A percentile compares a stretch with the other conserved stretches of the same genome.
phyloP scores from a whole-genome alignment of 345 rosid genomes.

The Lepidium africanum region DNA sequence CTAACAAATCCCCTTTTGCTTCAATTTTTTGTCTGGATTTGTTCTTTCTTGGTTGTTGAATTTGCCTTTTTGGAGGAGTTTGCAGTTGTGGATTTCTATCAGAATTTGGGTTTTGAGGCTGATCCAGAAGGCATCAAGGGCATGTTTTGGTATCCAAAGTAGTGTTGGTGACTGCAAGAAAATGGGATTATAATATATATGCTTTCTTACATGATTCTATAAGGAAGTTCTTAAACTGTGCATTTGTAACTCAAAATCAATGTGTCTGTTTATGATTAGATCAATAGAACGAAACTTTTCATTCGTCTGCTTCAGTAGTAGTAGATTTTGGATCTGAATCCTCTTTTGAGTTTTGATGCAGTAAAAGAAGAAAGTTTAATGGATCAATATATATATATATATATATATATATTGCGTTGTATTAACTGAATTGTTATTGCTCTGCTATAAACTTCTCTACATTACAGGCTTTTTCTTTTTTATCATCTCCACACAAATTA shows the following conservation, averaged over 20 bases:
- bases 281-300: not conserved
- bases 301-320: not conserved
- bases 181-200: not conserved
- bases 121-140: constrained; percentile 99
- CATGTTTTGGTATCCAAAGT: constrained; percentile 95
- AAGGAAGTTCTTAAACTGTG: constrained; percentile 6
- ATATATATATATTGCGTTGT: not conserved
- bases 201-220: not conserved
- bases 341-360: not conserved
- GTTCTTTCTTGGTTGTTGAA: not conserved
- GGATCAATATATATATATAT: not conserved
- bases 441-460: constrained; percentile 28
- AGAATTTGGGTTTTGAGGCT: constrained; percentile 82
- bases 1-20: not conserved
- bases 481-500: constrained; percentile 23
- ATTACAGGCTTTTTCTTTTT: constrained; percentile 1
- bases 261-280: not conserved
- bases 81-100: constrained; percentile 94
- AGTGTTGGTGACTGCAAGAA: constrained; percentile 15
- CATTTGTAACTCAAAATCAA: constrained; percentile 17
- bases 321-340: not conserved
- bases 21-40: not conserved
- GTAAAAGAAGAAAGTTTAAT: not conserved
- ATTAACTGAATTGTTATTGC: constrained; percentile 15
- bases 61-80: not conserved